Percentiles rank a stretch among this genome's conserved stretches.
Conservation (phyloP, 1,284 basidiomycete species). For the Exobasidium rhododendri region DNA sequence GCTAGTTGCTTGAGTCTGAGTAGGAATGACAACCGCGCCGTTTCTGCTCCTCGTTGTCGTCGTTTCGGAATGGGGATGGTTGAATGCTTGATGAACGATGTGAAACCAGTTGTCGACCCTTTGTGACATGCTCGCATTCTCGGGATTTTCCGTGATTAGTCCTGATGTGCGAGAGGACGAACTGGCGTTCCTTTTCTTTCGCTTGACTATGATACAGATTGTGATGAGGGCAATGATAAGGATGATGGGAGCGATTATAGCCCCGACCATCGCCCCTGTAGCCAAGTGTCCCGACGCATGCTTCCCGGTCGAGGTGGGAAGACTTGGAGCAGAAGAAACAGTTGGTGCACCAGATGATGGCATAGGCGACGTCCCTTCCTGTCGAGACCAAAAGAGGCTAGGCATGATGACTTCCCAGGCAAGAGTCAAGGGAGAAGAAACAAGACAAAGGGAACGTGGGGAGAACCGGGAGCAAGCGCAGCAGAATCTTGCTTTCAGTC, state of each 20-base stretch:
- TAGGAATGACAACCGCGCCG: background rate
- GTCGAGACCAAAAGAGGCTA: background rate
- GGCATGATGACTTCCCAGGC: too few species aligned
- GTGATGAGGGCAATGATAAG: too few species aligned
- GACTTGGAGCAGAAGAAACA: too few species aligned
- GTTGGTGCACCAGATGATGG: too few species aligned
- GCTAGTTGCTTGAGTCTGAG: background rate
- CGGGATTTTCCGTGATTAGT: too few species aligned
- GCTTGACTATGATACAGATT: background rate
- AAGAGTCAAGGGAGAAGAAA: too few species aligned
- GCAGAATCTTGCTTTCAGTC: too few species aligned
- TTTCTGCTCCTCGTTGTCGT: background rate
- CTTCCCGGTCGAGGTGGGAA: background rate
- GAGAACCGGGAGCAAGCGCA: too few species aligned
- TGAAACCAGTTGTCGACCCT: background rate
- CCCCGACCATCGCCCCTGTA: background rate
- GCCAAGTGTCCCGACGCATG: background rate
- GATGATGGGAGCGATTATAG: background rate
- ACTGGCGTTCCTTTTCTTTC: background rate
- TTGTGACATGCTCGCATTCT: background rate
- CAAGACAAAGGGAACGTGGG: too few species aligned
- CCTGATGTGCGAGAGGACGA: background rate
- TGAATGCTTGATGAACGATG: background rate
- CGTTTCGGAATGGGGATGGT: background rate
- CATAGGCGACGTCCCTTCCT: background rate